Conservation (phyloP, 352 stramenopile genomes). For the Pythium scleroteichum region DNA sequence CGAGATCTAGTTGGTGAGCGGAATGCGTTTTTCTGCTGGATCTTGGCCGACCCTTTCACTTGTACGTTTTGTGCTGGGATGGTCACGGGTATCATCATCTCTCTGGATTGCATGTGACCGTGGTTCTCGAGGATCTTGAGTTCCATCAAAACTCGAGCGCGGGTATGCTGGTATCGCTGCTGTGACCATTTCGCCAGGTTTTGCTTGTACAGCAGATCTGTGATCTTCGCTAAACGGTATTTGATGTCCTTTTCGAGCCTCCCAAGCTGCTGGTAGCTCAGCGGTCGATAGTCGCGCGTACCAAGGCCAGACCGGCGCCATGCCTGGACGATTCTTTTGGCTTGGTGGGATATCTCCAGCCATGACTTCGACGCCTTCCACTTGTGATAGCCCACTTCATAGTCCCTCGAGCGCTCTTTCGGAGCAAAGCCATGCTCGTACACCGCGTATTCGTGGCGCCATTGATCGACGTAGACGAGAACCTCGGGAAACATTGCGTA, state of each 20-base stretch:
- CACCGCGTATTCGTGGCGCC: constrained; percentile 27
- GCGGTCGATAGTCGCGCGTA: constrained; percentile 20
- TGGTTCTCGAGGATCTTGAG: constrained; percentile 19
- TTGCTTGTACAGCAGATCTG: constrained; percentile 48
- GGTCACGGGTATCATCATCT: neutral
- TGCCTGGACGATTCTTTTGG: constrained; percentile 18
- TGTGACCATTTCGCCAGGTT: constrained; percentile 50
- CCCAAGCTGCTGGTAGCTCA: constrained; percentile 42
- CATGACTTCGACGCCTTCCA: constrained; percentile 27
- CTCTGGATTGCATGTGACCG: neutral
- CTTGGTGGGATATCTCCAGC: constrained; percentile 32
- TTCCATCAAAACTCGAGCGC: constrained; percentile 18
- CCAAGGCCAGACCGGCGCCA: constrained; percentile 36
- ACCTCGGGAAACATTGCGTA: constrained; percentile 47
- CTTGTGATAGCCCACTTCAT: constrained; percentile 20
- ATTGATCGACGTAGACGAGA: constrained; percentile 44
- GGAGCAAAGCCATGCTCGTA: constrained; percentile 32
- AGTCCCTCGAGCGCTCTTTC: constrained; percentile 22
- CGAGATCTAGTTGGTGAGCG: neutral
- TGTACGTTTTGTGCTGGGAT: neutral
- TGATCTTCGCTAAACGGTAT: constrained; percentile 29
- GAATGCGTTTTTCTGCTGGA: neutral
- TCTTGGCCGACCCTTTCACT: neutral
- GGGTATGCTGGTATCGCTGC: constrained; percentile 19
- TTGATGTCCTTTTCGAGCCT: constrained; percentile 49